A percentile compares a stretch with the other conserved stretches of the same genome.
phyloP scores from a whole-genome alignment of 306 rosid genomes.

The Corylus avellana region DNA sequence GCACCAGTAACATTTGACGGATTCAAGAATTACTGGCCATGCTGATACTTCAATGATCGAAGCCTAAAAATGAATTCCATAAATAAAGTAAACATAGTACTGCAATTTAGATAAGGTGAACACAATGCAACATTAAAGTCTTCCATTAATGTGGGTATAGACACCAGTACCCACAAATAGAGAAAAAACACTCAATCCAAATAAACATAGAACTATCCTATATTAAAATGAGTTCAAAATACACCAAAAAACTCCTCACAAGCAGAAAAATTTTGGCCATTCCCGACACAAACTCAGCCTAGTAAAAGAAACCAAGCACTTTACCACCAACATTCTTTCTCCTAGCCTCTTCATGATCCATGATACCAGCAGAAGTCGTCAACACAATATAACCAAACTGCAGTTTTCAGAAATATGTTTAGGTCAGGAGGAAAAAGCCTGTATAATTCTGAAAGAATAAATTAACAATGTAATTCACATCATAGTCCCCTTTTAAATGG shows the following conservation, averaged over 20 bases:
- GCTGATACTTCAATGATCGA: background rate
- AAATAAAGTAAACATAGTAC: background rate
- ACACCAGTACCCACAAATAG: background rate
- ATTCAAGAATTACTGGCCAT: background rate
- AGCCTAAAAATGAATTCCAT: background rate
- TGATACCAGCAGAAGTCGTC: constrained; percentile 63
- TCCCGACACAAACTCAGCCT: constrained; percentile 5
- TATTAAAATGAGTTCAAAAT: constrained; percentile 6
- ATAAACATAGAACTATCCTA: constrained; percentile 22
- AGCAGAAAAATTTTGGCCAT: background rate
- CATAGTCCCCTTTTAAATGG: background rate
- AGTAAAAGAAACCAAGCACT: constrained; percentile 66
- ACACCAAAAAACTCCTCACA: constrained; percentile 14
- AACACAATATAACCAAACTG: constrained; percentile 58
- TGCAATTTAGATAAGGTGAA: background rate
- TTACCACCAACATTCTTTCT: constrained; percentile 65
- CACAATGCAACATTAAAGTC: background rate
- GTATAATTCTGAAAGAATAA: background rate
- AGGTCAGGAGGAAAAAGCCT: background rate
- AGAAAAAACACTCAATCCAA: constrained; percentile 10
- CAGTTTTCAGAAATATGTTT: background rate
- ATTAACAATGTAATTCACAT: background rate
- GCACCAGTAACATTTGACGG: background rate
- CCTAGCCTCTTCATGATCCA: constrained; percentile 65
- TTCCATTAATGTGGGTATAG: background rate